Evolutionary conservation across 495 filamentous ascomycete genomes (phyloP).

Genomic region (Neurospora cerealis): DNA sequence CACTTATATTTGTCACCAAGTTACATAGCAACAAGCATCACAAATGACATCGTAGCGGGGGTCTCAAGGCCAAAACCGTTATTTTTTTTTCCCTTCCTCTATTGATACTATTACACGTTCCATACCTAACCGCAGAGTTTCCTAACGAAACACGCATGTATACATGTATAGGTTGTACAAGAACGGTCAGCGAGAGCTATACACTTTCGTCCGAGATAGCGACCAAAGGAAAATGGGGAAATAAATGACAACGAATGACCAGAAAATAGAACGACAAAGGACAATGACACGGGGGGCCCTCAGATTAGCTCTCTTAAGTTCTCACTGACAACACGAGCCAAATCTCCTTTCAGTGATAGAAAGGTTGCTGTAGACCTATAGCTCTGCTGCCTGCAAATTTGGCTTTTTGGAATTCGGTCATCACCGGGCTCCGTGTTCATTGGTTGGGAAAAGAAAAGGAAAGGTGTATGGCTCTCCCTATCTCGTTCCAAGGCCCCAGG

Average conservation of each 20-base stretch:
- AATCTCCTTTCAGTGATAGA: constrained; percentile 1
- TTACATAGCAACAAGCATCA: neutral
- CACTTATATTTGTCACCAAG: neutral
- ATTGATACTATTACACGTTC: neutral
- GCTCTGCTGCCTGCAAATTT: constrained; percentile 50
- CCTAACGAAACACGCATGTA: neutral
- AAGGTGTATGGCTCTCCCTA: neutral
- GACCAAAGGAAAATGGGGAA: neutral
- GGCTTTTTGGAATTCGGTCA: constrained; percentile 53
- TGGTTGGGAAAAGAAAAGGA: neutral
- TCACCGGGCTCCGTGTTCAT: constrained; percentile 38
- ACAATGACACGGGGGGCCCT: constrained; percentile 24
- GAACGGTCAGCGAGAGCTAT: neutral
- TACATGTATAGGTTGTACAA: neutral
- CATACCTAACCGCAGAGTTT: neutral
- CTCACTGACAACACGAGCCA: constrained; percentile 41
- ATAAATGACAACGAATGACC: neutral
- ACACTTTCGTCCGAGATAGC: neutral
- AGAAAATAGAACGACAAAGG: neutral
- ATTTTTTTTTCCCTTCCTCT: neutral
- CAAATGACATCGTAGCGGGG: neutral
- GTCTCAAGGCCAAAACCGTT: no score
- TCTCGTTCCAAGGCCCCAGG: neutral
- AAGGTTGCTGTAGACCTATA: constrained; percentile 6
- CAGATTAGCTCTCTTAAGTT: constrained; percentile 55